Percentiles rank a stretch among this genome's conserved stretches.
Evolutionary conservation across 2,329 filamentous ascomycete genomes (phyloP).

Genomic region (Clarireedia monteithiana): DNA sequence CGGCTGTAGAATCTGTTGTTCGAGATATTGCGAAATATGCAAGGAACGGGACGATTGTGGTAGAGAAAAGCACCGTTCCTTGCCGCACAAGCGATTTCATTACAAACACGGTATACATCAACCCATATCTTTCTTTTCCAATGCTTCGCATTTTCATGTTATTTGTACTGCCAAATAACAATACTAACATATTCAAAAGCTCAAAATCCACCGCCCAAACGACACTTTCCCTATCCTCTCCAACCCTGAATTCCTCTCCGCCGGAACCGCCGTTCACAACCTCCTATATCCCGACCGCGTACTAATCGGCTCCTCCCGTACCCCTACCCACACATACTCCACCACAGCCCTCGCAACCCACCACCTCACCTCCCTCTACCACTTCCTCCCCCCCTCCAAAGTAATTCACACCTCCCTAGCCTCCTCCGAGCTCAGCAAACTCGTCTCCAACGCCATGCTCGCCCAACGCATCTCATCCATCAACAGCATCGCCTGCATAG

Average conservation of each 20-base stretch:
- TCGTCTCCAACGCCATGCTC: constrained; percentile 73
- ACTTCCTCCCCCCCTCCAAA: constrained; percentile 59
- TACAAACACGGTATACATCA: constrained; percentile 48
- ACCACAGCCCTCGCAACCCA: constrained; percentile 42
- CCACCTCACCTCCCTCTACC: constrained; percentile 58
- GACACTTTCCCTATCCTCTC: constrained; percentile 68
- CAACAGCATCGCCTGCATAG: constrained; percentile 74
- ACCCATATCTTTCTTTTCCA: no score
- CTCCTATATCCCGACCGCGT: constrained; percentile 65
- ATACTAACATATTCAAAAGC: constrained; percentile 31
- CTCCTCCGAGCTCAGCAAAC: constrained; percentile 72
- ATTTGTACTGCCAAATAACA: constrained; percentile 9
- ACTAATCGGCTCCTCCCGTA: constrained; percentile 58
- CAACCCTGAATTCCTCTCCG: constrained; percentile 75
- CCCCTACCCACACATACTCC: not conserved
- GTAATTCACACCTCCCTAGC: constrained; percentile 69
- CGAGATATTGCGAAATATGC: constrained; percentile 60
- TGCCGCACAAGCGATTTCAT: constrained; percentile 66
- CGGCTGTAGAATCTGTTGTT: constrained; percentile 62
- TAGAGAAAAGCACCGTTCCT: constrained; percentile 77
- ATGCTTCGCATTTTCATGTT: not conserved
- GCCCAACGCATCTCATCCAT: constrained; percentile 76
- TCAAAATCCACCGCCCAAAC: constrained; percentile 51
- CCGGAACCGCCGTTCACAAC: constrained; percentile 67
- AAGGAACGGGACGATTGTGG: constrained; percentile 61